Conservation (phyloP, 805 yeast species). For the Ogataea philodendri region DNA sequence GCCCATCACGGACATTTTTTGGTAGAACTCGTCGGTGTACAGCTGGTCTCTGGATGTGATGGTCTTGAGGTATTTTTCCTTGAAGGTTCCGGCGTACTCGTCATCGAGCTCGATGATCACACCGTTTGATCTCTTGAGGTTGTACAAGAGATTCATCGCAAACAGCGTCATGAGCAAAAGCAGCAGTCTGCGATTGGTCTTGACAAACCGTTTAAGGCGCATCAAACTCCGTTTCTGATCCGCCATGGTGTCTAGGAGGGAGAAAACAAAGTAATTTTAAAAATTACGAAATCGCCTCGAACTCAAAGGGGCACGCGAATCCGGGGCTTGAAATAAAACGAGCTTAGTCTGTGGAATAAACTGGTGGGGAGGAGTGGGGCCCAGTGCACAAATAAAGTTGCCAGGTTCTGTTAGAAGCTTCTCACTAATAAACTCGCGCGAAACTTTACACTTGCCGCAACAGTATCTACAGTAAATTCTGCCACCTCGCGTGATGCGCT, state of each 20-base stretch:
- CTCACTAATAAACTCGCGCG: no score
- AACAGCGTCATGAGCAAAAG: conserved; percentile 13
- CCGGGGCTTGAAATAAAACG: no score
- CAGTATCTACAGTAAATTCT: no score
- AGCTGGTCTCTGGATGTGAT: conserved; percentile 24
- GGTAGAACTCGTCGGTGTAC: conserved; percentile 28
- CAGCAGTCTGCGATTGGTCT: conserved; percentile 18
- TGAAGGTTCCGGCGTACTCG: conserved; percentile 32
- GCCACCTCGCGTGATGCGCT: no score
- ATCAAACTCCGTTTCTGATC: conserved; percentile 16
- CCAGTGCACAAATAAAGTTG: no score
- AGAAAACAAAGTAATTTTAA: conserved; percentile 5
- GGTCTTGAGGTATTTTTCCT: conserved; percentile 28
- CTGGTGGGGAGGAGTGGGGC: no score
- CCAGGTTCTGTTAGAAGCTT: no score
- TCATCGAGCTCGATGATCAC: conserved; percentile 23
- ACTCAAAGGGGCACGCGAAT: no score
- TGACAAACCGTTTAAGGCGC: conserved; percentile 18
- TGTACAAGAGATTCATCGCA: conserved; percentile 16
- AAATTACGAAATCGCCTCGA: no score
- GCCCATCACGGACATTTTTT: conserved; percentile 29
- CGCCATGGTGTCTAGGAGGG: conserved; percentile 5
- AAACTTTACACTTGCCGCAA: no score
- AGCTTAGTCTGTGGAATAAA: no score
- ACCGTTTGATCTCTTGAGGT: conserved; percentile 5